phyloP scores from a whole-genome alignment of 306 rosid genomes.

The Mimosa bimucronata region DNA sequence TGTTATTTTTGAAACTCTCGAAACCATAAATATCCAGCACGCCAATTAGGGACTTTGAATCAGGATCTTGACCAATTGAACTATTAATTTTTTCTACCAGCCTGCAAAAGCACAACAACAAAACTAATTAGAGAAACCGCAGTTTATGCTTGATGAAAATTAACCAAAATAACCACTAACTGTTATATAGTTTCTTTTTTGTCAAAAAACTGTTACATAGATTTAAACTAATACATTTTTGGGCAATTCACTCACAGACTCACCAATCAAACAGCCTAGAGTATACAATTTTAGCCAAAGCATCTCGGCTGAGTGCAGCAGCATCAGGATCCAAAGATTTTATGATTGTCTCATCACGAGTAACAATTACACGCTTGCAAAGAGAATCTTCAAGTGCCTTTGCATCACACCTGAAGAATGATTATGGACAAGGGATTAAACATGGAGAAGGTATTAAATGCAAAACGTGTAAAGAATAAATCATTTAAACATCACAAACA shows the following conservation, averaged over 20 bases:
- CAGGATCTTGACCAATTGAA: conserved; percentile 96
- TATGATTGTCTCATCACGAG: conserved; percentile 94
- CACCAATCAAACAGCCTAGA: conserved; percentile 98
- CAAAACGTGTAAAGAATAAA: conserved; percentile 26
- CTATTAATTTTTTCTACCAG: conserved; percentile 87
- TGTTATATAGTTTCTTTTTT: background rate
- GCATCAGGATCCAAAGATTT: conserved; percentile 94
- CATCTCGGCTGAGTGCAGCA: conserved; percentile 93
- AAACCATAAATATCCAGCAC: conserved; percentile 99
- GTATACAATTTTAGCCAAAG: conserved; percentile 93
- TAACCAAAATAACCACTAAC: conserved; percentile 32
- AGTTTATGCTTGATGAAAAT: conserved; percentile 22
- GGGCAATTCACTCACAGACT: conserved; percentile 38
- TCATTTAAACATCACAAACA: conserved; percentile 33
- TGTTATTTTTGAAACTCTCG: conserved; percentile 99
- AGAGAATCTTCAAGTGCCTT: conserved; percentile 97
- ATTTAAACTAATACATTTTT: conserved; percentile 26
- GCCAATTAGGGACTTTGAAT: conserved; percentile 84
- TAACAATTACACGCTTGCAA: conserved; percentile 96
- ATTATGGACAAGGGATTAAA: conserved; percentile 35
- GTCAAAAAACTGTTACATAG: conserved; percentile 15
- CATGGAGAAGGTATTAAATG: conserved; percentile 34
- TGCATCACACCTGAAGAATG: conserved; percentile 85
- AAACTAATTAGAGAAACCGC: conserved; percentile 22
- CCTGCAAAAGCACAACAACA: conserved; percentile 63